Evolutionary conservation across 1,284 basidiomycete species (phyloP).

Genomic region (Sporisorium iseilematis-ciliati): DNA sequence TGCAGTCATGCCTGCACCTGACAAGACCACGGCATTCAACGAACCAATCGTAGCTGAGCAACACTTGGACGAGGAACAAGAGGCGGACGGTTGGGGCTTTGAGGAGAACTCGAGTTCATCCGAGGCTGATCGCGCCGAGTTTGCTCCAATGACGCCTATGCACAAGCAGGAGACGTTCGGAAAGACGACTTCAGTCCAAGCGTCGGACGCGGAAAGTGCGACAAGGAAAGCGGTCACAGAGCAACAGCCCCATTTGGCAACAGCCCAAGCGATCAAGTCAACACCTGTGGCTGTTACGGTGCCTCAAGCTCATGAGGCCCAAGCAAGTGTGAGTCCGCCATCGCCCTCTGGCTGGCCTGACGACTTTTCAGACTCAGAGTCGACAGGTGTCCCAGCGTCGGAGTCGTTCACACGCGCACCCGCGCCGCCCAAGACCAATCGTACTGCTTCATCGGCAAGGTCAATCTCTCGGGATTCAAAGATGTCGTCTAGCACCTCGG

Average conservation of each 20-base stretch:
- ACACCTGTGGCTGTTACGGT: background rate
- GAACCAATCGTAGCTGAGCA: background rate
- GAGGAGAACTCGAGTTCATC: constrained; percentile 37
- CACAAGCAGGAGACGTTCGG: background rate
- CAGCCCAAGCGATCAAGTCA: background rate
- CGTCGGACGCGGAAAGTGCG: background rate
- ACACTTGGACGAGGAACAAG: constrained; percentile 13
- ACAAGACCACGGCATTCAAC: background rate
- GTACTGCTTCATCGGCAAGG: constrained; percentile 4
- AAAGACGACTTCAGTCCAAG: background rate
- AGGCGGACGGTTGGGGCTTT: constrained; percentile 44
- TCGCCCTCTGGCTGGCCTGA: constrained; percentile 28
- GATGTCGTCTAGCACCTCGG: background rate
- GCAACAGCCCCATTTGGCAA: background rate
- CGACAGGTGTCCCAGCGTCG: constrained; percentile 7
- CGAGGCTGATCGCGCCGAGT: constrained; percentile 25
- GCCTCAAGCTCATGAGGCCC: background rate
- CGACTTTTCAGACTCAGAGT: constrained; percentile 30
- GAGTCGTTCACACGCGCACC: background rate
- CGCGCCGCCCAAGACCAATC: background rate
- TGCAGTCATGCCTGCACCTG: background rate
- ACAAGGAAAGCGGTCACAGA: background rate
- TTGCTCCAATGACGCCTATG: constrained; percentile 11
- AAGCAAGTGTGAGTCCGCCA: constrained; percentile 9
- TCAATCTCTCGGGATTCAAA: constrained; percentile 4